phyloP scores from a whole-genome alignment of 192 early-diverging fungal genomes.

The Glomus cerebriforme region DNA sequence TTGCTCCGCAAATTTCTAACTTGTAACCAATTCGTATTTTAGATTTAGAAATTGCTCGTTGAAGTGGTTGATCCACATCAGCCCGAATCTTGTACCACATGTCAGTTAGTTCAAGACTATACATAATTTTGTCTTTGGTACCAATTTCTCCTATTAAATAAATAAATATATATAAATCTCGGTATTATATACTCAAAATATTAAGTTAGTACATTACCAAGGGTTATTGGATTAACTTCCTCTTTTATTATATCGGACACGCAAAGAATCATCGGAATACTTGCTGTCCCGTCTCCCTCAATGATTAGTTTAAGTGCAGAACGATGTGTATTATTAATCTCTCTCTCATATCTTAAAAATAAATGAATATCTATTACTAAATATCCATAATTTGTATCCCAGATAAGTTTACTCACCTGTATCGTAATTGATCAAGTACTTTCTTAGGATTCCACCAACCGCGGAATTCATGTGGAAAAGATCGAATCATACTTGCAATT shows the following conservation, averaged over 20 bases:
- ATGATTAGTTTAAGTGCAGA: conserved; percentile 63
- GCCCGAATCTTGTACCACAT: conserved; percentile 67
- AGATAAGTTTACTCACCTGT: conserved; percentile 36
- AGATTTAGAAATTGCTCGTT: conserved; percentile 36
- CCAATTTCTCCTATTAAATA: not conserved
- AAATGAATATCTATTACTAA: not conserved
- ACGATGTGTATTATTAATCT: conserved; percentile 58
- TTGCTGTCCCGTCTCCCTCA: conserved; percentile 57
- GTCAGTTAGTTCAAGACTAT: conserved; percentile 58
- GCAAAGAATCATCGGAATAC: conserved; percentile 57
- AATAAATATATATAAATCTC: not conserved
- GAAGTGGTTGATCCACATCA: conserved; percentile 49
- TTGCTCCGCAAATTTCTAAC: conserved; percentile 59
- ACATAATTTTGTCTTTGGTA: not conserved
- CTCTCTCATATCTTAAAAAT: conserved; percentile 61
- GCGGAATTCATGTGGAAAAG: conserved; percentile 42
- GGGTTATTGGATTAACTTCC: not conserved
- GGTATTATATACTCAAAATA: conserved; percentile 3
- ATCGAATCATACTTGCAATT: conserved; percentile 56
- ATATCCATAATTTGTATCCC: not conserved
- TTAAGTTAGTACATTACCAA: not conserved
- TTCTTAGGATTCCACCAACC: conserved; percentile 45
- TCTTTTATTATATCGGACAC: conserved; percentile 50
- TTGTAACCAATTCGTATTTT: conserved; percentile 61
- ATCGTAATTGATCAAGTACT: conserved; percentile 54